These are phyloP conservation scores for Euptelea pleiosperma DNA, from an alignment of 164 flowering plant species.

Conservation along the genomic window DNA sequence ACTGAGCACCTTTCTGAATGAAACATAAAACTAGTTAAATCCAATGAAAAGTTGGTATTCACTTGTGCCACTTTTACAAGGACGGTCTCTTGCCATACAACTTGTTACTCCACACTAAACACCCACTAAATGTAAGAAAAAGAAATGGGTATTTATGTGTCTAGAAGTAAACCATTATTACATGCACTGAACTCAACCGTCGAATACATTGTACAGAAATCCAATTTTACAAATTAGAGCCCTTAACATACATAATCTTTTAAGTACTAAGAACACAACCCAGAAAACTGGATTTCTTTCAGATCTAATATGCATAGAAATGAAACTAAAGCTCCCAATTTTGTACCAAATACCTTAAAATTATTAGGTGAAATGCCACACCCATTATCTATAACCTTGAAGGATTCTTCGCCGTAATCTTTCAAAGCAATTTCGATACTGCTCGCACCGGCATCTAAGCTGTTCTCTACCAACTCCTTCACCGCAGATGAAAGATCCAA, in stretches of 20 bases:
- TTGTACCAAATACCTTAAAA: conserved; percentile 54
- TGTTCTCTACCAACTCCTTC: conserved; percentile 97
- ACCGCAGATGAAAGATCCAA: conserved; percentile 94
- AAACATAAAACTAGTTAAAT: not conserved
- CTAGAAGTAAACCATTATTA: not conserved
- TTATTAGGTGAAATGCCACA: conserved; percentile 83
- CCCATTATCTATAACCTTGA: conserved; percentile 89
- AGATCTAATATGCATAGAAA: not conserved
- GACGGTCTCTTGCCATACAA: not conserved
- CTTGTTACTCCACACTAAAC: not conserved
- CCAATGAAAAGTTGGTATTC: not conserved
- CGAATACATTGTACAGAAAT: not conserved
- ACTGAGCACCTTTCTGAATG: too few species aligned
- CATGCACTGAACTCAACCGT: not conserved
- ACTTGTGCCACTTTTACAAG: not conserved
- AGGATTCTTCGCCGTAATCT: conserved; percentile 71
- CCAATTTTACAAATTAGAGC: not conserved
- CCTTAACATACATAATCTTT: not conserved
- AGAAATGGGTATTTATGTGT: too few species aligned
- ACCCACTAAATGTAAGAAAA: not conserved
- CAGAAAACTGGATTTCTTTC: not conserved
- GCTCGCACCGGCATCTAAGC: conserved; percentile 96
- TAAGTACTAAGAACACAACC: not conserved
- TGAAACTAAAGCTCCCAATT: not conserved
- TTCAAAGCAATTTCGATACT: conserved; percentile 71